Base-by-base conservation (phyloP, 345 rosid genomes). In the Populus nigra region DNA sequence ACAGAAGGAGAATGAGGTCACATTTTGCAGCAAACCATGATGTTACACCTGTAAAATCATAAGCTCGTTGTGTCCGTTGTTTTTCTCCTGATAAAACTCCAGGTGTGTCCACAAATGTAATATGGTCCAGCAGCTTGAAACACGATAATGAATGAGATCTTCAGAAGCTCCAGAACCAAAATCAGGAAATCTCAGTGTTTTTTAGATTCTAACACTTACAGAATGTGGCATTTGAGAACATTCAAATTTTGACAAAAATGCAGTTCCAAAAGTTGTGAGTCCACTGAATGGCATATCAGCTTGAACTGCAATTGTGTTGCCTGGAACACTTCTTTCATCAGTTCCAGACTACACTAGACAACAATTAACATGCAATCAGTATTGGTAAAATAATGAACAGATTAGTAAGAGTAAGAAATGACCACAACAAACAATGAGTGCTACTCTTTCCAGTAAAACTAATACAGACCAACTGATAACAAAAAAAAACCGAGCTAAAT, bases 11-110 rank as follows among this genome's bases (percentile, higher is more conserved):
- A 83, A 96, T 93, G 79, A 96, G 96, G 83, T 96, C 98, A 41
- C 98, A 92, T 86, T 96, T 96, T 62, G 99, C 87, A 68, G 99
- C 98, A 89, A 93, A 96, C 99, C 98, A 96, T 38, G 99, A 93
- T 35, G 95, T 93, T 50, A 93, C 91, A 74, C 98, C 98, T 10
- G 95, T 96, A 79, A 93, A 96, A 69, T 93, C 97, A 82, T 93
- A 93, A 77, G 98, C 88, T 73, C 94, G 84, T 70, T 91, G 98
- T 31, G 97, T 92, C 65, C 94, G 88, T 79, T 92, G 98, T 87
- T 96, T 96, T 84, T 96, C 98, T 47, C 97, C 97, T 5, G 97
- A 90, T 76, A 96, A 86, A 82, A 93, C 99, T 85, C 98, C 99
- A 29, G 99, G 99, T 61, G 95, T 92, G 83, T 92, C 99, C 33